These are phyloP conservation scores for Fusarium nisikadoi DNA, from an alignment of 2,329 filamentous ascomycete genomes.

Conservation along the genomic window DNA sequence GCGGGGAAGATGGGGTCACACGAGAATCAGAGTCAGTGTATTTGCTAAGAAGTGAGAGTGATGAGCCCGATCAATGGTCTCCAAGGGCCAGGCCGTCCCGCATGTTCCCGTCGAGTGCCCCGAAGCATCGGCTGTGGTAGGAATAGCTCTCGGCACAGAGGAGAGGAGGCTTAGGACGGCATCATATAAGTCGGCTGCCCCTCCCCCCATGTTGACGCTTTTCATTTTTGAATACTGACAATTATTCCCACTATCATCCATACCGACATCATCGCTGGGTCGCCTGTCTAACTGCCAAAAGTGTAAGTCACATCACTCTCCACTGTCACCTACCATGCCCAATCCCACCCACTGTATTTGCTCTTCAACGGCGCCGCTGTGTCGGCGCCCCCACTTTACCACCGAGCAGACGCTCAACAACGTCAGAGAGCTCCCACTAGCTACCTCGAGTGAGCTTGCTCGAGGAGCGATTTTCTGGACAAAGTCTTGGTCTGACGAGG, in stretches of 20 bases:
- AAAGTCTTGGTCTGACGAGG: constrained; percentile 36
- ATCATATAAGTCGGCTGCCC: constrained; percentile 41
- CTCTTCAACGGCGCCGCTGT: constrained; percentile 28
- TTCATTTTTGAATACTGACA: constrained; percentile 22
- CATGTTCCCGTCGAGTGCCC: constrained; percentile 47
- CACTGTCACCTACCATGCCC: constrained; percentile 36
- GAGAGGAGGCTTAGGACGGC: constrained; percentile 27
- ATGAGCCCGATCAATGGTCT: constrained; percentile 36
- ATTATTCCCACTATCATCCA: constrained; percentile 30
- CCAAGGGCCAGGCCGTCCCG: constrained; percentile 41
- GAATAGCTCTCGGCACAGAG: constrained; percentile 46
- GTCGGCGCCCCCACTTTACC: constrained; percentile 42
- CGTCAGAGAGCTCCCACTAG: constrained; percentile 40
- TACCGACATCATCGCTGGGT: constrained; percentile 40
- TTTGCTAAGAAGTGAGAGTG: constrained; percentile 29
- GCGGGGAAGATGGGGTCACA: constrained; percentile 44
- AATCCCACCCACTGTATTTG: constrained; percentile 36
- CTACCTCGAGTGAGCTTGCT: constrained; percentile 42
- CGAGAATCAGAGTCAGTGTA: constrained; percentile 41
- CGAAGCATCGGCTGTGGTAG: constrained; percentile 46
- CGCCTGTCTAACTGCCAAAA: constrained; percentile 25
- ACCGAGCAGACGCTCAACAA: constrained; percentile 41
- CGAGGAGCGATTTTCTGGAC: constrained; percentile 28
- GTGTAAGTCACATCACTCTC: constrained; percentile 40
- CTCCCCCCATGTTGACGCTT: constrained; percentile 20